A percentile compares a stretch with the other conserved stretches of the same genome.
Conservation (phyloP, 176 grass and related monocot genomes). For the Hsuehochloa calcarea region DNA sequence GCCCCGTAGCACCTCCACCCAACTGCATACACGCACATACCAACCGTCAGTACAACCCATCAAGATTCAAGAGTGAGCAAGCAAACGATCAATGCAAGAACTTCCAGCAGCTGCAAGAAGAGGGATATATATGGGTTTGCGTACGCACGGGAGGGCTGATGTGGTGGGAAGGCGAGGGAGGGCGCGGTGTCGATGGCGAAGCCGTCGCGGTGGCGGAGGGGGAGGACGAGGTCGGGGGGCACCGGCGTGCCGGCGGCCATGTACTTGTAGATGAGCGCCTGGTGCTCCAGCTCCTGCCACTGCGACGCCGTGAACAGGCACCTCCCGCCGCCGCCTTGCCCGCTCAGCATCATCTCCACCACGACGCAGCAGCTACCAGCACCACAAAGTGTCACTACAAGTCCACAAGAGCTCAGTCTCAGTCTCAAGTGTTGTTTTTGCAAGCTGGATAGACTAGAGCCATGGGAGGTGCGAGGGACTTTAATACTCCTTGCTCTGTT, state of each 20-base stretch:
- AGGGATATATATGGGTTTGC: background rate
- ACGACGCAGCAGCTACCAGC: background rate
- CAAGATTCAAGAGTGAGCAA: background rate
- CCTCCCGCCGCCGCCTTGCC: slow-evolving; percentile 36
- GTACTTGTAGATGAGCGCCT: slow-evolving; percentile 94
- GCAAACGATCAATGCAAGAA: background rate
- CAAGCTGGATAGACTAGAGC: background rate
- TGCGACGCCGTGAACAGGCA: slow-evolving; percentile 78
- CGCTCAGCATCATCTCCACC: slow-evolving; percentile 56
- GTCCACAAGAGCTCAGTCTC: background rate
- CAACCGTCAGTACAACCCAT: background rate
- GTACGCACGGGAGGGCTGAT: slow-evolving; percentile 47
- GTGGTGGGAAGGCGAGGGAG: slow-evolving; percentile 62
- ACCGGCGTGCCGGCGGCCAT: slow-evolving; percentile 75
- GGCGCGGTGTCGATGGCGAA: slow-evolving; percentile 52
- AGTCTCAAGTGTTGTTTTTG: background rate
- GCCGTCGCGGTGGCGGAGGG: slow-evolving; percentile 53
- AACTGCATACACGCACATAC: slow-evolving; percentile 22
- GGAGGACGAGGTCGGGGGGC: slow-evolving; percentile 76
- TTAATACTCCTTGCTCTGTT: background rate
- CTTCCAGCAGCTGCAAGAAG: background rate
- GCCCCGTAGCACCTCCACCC: slow-evolving; percentile 70
- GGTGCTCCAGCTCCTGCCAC: slow-evolving; percentile 96
- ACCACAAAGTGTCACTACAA: background rate
- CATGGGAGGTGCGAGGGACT: background rate